These are phyloP conservation scores for Elymus sibiricus DNA, from an alignment of 176 grass and related monocot genomes.

Conservation along the genomic window DNA sequence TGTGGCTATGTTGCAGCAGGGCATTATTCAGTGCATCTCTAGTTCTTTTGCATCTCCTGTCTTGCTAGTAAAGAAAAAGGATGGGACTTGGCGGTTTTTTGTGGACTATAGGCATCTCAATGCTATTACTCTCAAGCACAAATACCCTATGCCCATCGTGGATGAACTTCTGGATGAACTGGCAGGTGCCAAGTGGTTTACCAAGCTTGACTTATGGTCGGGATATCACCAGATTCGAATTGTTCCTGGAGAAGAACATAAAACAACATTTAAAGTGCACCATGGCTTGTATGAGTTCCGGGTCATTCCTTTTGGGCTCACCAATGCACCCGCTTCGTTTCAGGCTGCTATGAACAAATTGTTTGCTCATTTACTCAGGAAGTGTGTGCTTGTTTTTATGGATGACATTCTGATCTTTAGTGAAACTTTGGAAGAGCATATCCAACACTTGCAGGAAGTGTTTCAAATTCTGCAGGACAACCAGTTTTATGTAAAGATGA, in stretches of 20 bases:
- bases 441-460: neutral
- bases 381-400: neutral
- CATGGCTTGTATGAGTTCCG: neutral
- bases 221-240: neutral
- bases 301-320: neutral
- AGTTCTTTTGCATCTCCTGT: neutral
- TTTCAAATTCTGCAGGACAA: neutral
- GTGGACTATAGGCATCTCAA: neutral
- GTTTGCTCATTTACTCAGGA: neutral
- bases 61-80: neutral
- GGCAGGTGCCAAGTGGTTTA: neutral
- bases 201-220: neutral
- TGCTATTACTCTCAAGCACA: neutral
- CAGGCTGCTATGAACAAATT: neutral
- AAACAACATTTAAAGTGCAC: neutral
- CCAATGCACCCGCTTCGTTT: neutral
- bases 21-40: neutral
- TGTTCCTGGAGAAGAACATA: neutral
- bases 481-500: neutral
- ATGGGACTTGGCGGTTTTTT: neutral
- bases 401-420: neutral
- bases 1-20: neutral
- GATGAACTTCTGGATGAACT: neutral
- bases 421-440: neutral
- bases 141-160: neutral